phyloP scores from a whole-genome alignment of 345 rosid species.

The Citrus reticulata region DNA sequence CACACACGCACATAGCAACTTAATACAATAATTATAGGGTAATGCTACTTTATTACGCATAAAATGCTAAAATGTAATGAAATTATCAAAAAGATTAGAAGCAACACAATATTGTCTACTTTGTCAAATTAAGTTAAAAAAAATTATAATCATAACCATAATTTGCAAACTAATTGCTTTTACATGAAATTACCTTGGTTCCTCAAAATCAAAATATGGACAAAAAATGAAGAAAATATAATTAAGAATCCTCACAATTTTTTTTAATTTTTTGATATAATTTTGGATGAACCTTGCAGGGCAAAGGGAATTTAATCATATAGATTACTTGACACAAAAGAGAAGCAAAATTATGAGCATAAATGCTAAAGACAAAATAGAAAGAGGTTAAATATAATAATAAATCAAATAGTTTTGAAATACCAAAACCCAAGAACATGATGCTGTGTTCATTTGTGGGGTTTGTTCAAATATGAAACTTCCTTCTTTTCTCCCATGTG shows the following conservation, averaged over 20 bases:
- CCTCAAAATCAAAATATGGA: not conserved
- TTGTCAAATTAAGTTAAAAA: no score
- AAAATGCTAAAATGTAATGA: not conserved
- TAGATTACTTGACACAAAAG: no score
- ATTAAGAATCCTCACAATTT: no score
- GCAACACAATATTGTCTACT: not conserved
- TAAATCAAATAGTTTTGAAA: not conserved
- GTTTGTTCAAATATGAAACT: conserved; percentile 1
- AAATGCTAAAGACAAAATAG: not conserved
- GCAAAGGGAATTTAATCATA: no score
- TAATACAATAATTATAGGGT: not conserved
- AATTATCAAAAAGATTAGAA: not conserved
- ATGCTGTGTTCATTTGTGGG: conserved; percentile 14
- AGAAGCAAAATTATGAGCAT: not conserved
- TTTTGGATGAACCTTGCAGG: no score
- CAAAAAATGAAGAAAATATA: not conserved
- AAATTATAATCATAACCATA: no score
- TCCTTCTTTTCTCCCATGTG: conserved; percentile 21
- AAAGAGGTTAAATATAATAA: not conserved
- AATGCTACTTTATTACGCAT: not conserved
- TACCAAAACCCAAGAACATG: conserved; percentile 24
- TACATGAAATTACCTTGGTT: not conserved
- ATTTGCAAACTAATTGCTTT: not conserved
- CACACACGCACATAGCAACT: not conserved
- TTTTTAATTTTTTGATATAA: no score